Base-by-base conservation (phyloP, 2,329 filamentous ascomycete genomes). In the Aspergillus sp. region DNA sequence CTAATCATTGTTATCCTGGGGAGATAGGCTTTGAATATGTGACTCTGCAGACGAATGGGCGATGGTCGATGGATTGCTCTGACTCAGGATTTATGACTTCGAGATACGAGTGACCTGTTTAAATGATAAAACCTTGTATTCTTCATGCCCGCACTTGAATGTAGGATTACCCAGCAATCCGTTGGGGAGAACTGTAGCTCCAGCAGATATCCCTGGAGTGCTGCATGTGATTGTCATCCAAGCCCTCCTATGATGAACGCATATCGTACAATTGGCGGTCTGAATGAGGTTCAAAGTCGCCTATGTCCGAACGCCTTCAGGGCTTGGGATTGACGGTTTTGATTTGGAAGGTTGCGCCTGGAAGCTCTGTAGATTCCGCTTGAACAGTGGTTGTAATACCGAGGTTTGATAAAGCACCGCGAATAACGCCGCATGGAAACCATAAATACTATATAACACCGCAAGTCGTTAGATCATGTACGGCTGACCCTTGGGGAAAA, bases 291-390 rank as follows among this genome's bases (percentile, higher is more conserved):
- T 30, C 5, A 4, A 19, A 17, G 47, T 5, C 15, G 32, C 13
- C 21, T n/a, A 21, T 13, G 19, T 19, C 19, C 13, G 19, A n/a
- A 17, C 36, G 17, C 15, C 30, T 54, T 82, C 81, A 90, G 71
- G 85, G 78, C 78, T 92, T 92, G 32, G 84, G 77, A 25, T 87
- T 84, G 55, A 89, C 81, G 41, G 91, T 95, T 80, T 96, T 96
- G 75, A 99, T 97, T 79, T 99, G 95, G 76, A 99, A 99, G 0
- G 93, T 91, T 38, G 94, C 95, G 5, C 86, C 86, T 0, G 95
- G 95, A 57, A 99, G 82, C 74, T 96, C 94, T 58, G 83, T 89
- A 57, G 90, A 91, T 79, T 97, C 95, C 4, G 92, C 95, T 69
- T 96, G 91, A 1, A 99, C 94, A 1, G 89, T 96, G 9, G 93